Percentiles rank a stretch among this genome's conserved stretches.
Conservation (phyloP, 352 stramenopile genomes). For the Aphanomyces invadans region DNA sequence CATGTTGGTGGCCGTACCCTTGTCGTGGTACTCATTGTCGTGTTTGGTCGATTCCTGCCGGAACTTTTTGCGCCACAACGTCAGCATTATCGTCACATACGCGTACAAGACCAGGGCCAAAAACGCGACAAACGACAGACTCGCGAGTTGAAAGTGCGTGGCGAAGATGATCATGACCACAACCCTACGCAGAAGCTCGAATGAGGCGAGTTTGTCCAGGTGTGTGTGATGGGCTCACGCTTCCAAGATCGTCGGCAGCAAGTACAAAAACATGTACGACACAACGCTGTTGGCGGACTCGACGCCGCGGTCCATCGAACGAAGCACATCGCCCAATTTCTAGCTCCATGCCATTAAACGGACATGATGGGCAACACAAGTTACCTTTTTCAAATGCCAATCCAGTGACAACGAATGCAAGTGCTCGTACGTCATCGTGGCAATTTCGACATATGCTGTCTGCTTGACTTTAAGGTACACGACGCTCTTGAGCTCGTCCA, state of each 20-base stretch:
- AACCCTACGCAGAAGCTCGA: constrained; percentile 40
- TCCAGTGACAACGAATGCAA: constrained; percentile 94
- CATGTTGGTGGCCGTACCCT: too few relatives aligned
- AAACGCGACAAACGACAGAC: constrained; percentile 90
- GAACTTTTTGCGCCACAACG: constrained; percentile 97
- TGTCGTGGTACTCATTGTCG: constrained; percentile 98
- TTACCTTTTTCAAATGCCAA: constrained; percentile 93
- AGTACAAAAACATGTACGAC: constrained; percentile 96
- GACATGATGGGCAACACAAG: neutral
- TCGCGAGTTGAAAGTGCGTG: constrained; percentile 89
- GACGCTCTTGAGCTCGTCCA: constrained; percentile 94
- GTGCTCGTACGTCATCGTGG: constrained; percentile 94
- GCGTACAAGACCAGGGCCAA: constrained; percentile 94
- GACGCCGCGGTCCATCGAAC: constrained; percentile 89
- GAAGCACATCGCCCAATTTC: constrained; percentile 95
- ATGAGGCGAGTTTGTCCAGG: neutral
- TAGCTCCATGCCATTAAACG: neutral
- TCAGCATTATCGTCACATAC: constrained; percentile 94
- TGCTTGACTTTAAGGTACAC: constrained; percentile 95
- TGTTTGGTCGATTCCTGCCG: constrained; percentile 89
- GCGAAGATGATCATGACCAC: constrained; percentile 91
- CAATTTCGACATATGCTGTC: constrained; percentile 96
- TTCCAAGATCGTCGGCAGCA: constrained; percentile 92
- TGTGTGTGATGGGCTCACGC: constrained; percentile 51
- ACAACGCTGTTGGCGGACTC: constrained; percentile 92